These are phyloP conservation scores for Grigorovia jiainica DNA, from an alignment of 805 yeast species.

Conservation along the genomic window DNA sequence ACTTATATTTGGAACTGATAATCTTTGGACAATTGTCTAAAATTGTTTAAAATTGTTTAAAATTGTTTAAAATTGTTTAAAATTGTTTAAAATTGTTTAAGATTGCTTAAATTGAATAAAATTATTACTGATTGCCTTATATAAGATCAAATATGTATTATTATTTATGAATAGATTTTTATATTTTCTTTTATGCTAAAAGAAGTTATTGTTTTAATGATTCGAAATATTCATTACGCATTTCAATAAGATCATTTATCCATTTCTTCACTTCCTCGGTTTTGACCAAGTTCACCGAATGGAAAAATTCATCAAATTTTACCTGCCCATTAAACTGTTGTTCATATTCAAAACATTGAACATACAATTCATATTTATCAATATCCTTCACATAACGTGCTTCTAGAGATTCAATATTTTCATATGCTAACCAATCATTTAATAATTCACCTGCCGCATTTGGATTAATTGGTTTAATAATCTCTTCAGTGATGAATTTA, in stretches of 20 bases:
- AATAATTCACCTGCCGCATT: slow-evolving; percentile 53
- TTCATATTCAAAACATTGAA: slow-evolving; percentile 81
- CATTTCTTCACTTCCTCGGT: slow-evolving; percentile 61
- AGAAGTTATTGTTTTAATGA: slow-evolving; percentile 4
- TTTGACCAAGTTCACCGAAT: slow-evolving; percentile 52
- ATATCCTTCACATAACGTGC: slow-evolving; percentile 89
- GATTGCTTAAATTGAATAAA: too few relatives aligned
- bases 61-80: too few relatives aligned
- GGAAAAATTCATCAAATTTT: slow-evolving; percentile 61
- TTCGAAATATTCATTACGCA: slow-evolving; percentile 30
- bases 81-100: too few relatives aligned
- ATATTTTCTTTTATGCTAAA: not conserved
- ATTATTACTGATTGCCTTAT: not conserved
- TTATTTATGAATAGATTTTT: not conserved
- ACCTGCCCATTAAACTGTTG: slow-evolving; percentile 46
- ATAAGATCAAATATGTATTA: too few relatives aligned
- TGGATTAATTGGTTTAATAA: slow-evolving; percentile 57
- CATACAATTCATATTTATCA: slow-evolving; percentile 81
- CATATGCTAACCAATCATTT: slow-evolving; percentile 82
- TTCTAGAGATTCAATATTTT: slow-evolving; percentile 68
- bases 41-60: not conserved
- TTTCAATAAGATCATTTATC: slow-evolving; percentile 48
- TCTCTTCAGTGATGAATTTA: slow-evolving; percentile 44
- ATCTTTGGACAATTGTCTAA: slow-evolving; percentile 36
- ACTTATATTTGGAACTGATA: slow-evolving; percentile 82